These are phyloP conservation scores for Limonium bicolor DNA, from an alignment of 148 eudicot genomes.

Conservation along the genomic window DNA sequence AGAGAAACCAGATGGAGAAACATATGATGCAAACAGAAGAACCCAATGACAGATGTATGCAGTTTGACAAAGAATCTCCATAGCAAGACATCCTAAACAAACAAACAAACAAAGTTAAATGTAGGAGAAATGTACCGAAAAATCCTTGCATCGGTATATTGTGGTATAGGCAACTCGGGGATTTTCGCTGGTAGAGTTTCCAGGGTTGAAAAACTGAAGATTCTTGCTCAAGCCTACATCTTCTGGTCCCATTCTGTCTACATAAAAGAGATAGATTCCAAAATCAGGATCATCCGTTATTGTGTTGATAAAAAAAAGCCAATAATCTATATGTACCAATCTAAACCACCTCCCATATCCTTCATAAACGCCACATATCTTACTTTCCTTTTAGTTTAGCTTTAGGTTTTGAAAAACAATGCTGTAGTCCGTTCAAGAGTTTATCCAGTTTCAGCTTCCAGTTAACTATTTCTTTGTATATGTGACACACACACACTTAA, in stretches of 20 bases:
- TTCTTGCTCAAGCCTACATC: conserved; percentile 60
- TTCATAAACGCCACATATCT: no score
- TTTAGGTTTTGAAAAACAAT: no score
- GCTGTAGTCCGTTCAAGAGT: no score
- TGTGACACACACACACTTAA: no score
- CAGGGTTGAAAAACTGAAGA: conserved; percentile 43
- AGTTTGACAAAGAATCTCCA: no score
- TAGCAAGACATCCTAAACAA: no score
- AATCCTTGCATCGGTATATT: conserved; percentile 36
- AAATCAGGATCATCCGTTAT: background rate
- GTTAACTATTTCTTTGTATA: no score
- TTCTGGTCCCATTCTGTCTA: conserved; percentile 64
- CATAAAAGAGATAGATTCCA: conserved; percentile 2
- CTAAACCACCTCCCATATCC: background rate
- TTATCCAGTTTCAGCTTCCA: no score
- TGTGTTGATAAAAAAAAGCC: background rate
- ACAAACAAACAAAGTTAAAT: background rate
- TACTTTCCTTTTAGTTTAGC: no score
- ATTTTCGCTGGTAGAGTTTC: conserved; percentile 12
- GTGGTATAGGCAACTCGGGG: conserved; percentile 47
- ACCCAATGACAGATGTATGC: no score
- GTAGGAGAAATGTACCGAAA: conserved; percentile 32
- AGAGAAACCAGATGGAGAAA: no score
- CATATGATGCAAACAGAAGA: no score
- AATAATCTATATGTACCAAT: background rate